These are phyloP conservation scores for Serendipita sp. DNA, from an alignment of 768 basidiomycete genomes.

Conservation along the genomic window DNA sequence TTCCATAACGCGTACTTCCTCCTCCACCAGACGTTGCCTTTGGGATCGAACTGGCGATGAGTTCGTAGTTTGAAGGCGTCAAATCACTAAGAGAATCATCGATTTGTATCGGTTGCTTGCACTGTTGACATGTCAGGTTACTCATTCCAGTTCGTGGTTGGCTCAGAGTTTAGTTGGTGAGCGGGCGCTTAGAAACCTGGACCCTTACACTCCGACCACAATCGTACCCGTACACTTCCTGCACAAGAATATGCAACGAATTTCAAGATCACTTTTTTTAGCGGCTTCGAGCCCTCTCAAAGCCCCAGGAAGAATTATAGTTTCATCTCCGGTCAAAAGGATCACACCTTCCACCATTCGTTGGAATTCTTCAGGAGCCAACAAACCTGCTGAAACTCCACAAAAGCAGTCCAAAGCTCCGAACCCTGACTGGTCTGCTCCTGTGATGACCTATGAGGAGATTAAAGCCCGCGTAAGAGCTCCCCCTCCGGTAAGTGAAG, in stretches of 20 bases:
- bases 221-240: too few relatives aligned
- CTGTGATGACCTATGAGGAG: slow-evolving; percentile 58
- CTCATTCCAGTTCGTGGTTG: slow-evolving; percentile 2
- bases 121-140: slow-evolving; percentile 49
- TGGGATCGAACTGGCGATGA: slow-evolving; percentile 57
- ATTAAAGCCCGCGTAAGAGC: slow-evolving; percentile 63
- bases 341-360: too few relatives aligned
- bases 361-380: too few relatives aligned
- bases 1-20: slow-evolving; percentile 20
- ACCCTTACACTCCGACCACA: too few relatives aligned
- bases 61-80: slow-evolving; percentile 73
- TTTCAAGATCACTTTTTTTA: too few relatives aligned
- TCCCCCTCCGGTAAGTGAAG: slow-evolving; percentile 42
- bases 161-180: background rate
- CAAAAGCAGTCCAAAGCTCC: too few relatives aligned
- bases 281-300: too few relatives aligned
- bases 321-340: too few relatives aligned
- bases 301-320: too few relatives aligned
- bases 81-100: slow-evolving; percentile 86
- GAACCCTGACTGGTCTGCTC: slow-evolving; percentile 54
- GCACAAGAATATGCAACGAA: too few relatives aligned
- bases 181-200: too few relatives aligned
- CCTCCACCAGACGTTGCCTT: slow-evolving; percentile 29
- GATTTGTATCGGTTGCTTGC: slow-evolving; percentile 80
- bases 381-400: too few relatives aligned